Evolutionary conservation across 768 basidiomycete genomes (phyloP).

Genomic region (Pholiota microspora): DNA sequence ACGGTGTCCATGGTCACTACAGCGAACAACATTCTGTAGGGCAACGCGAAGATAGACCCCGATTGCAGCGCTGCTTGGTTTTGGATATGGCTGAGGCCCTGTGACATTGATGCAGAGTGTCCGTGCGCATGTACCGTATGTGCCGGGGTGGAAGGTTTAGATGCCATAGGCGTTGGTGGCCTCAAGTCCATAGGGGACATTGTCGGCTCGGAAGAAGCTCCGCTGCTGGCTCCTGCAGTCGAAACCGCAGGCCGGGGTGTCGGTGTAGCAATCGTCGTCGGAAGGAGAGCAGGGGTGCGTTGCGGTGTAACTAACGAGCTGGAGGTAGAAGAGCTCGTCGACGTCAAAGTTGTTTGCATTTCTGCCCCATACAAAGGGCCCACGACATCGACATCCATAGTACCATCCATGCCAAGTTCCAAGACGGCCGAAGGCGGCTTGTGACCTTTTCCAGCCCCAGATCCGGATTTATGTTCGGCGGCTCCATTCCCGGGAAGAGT

Average conservation of each 20-base stretch:
- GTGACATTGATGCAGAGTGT: slow-evolving; percentile 12
- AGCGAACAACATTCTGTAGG: slow-evolving; percentile 93
- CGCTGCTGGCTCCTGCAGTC: slow-evolving; percentile 15
- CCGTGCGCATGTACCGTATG: slow-evolving; percentile 15
- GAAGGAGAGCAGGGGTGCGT: slow-evolving; percentile 26
- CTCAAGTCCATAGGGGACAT: slow-evolving; percentile 53
- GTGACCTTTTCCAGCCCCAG: slow-evolving; percentile 29
- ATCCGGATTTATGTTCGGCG: slow-evolving; percentile 23
- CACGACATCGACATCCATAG: slow-evolving; percentile 58
- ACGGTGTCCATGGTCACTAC: slow-evolving; percentile 97
- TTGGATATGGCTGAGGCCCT: slow-evolving; percentile 8
- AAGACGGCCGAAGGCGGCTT: slow-evolving; percentile 52
- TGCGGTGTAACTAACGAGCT: slow-evolving; percentile 29
- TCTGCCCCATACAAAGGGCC: slow-evolving; percentile 33
- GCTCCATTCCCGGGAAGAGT: slow-evolving; percentile 32
- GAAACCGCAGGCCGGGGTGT: slow-evolving; percentile 40
- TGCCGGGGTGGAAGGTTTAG: slow-evolving; percentile 52
- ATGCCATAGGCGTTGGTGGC: slow-evolving; percentile 61
- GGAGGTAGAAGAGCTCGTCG: slow-evolving; percentile 4
- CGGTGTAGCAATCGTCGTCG: slow-evolving; percentile 41
- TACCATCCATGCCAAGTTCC: slow-evolving; percentile 64
- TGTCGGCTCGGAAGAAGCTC: slow-evolving; percentile 42
- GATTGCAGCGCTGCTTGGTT: slow-evolving; percentile 23
- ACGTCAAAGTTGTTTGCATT: slow-evolving; percentile 3
- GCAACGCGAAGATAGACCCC: slow-evolving; percentile 80